Evolutionary conservation across 2,329 filamentous ascomycete genomes (phyloP).

Genomic region (Juglanconis sp.): DNA sequence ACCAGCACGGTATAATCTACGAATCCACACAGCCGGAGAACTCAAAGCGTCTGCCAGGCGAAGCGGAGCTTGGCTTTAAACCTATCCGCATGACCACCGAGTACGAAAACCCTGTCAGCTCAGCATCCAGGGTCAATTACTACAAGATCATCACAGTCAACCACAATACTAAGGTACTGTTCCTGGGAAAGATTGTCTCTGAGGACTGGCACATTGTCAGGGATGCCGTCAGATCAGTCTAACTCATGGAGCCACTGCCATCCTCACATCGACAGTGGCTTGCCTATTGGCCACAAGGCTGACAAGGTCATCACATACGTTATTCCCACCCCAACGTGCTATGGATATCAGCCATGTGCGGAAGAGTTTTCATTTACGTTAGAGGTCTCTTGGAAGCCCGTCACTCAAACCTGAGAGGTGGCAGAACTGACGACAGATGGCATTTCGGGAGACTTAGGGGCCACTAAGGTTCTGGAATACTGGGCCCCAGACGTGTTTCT

Average conservation of each 20-base stretch:
- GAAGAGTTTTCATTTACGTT: no score
- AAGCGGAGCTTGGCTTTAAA: constrained; percentile 46
- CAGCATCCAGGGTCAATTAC: constrained; percentile 56
- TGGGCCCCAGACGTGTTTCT: no score
- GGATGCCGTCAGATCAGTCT: constrained; percentile 34
- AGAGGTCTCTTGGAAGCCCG: no score
- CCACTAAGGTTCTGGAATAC: no score
- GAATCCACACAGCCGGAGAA: constrained; percentile 25
- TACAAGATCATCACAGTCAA: constrained; percentile 56
- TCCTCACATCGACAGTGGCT: neutral
- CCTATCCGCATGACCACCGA: constrained; percentile 44
- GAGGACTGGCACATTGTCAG: constrained; percentile 40
- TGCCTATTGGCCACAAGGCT: no score
- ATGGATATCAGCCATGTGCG: no score
- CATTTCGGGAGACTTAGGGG: no score
- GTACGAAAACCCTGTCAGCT: constrained; percentile 42
- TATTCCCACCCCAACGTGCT: no score
- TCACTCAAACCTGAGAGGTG: no score
- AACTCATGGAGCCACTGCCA: neutral
- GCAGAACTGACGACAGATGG: no score
- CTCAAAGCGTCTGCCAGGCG: constrained; percentile 32
- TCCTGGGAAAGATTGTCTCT: constrained; percentile 46
- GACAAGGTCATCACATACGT: no score
- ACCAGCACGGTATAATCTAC: constrained; percentile 53
- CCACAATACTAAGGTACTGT: constrained; percentile 56